A percentile compares a stretch with the other conserved stretches of the same genome.
Evolutionary conservation across 2,329 filamentous ascomycete species (phyloP).

Genomic region (Rugonectria rugulosa): DNA sequence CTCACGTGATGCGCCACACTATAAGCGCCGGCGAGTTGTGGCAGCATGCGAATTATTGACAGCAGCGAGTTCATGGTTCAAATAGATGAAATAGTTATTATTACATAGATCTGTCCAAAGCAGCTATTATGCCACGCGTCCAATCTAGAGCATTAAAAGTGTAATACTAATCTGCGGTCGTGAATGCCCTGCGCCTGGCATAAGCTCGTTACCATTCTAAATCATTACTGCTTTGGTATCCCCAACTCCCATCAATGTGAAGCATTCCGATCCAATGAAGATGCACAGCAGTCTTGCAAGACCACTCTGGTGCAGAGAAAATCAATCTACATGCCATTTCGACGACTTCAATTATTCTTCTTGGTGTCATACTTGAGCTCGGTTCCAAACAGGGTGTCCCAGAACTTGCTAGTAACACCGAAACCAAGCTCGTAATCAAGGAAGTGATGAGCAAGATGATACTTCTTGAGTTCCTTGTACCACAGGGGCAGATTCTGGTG

Average conservation of each 20-base stretch:
- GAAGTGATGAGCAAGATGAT: slow-evolving; percentile 96
- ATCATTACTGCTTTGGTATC: slow-evolving; percentile 34
- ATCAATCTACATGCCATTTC: neutral
- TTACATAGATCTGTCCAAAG: slow-evolving; percentile 30
- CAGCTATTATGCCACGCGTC: slow-evolving; percentile 26
- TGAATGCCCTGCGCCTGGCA: slow-evolving; percentile 35
- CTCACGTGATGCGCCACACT: slow-evolving; percentile 31
- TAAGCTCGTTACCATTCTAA: slow-evolving; percentile 39
- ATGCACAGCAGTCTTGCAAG: slow-evolving; percentile 10
- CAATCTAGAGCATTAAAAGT: slow-evolving; percentile 38
- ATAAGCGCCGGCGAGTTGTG: neutral
- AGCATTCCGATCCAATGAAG: slow-evolving; percentile 22
- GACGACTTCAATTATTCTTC: slow-evolving; percentile 43
- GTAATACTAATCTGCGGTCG: slow-evolving; percentile 32
- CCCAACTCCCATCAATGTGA: slow-evolving; percentile 29
- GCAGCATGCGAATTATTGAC: neutral
- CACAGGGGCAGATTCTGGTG: slow-evolving; percentile 90
- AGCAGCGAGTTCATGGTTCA: neutral
- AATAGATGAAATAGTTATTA: slow-evolving; percentile 25
- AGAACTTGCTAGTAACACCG: slow-evolving; percentile 94
- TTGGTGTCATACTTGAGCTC: slow-evolving; percentile 63
- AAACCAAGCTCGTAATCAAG: slow-evolving; percentile 98
- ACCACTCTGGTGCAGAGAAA: slow-evolving; percentile 3
- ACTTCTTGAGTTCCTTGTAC: slow-evolving; percentile 95
- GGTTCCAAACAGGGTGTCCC: slow-evolving; percentile 92